A percentile compares a stretch with the other conserved stretches of the same genome.
Conservation (phyloP, 495 filamentous ascomycete species). For the Glarea lozoyensis region DNA sequence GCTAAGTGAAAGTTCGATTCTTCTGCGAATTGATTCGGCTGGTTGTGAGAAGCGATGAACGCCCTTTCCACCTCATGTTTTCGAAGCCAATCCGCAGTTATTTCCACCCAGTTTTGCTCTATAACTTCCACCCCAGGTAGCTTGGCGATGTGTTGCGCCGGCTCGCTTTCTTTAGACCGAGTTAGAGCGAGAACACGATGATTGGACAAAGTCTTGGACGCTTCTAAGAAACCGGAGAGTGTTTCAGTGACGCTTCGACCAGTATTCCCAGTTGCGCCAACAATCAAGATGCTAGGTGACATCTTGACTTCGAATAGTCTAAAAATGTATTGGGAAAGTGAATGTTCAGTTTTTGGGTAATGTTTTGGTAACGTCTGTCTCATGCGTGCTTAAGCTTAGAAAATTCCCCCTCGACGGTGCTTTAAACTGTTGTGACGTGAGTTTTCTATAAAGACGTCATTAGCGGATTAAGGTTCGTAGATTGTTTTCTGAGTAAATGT, state of each 20-base stretch:
- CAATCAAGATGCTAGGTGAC: conserved; percentile 25
- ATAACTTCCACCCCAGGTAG: conserved; percentile 30
- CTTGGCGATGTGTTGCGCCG: conserved; percentile 27
- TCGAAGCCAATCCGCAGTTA: conserved; percentile 34
- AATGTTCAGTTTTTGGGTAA: no score
- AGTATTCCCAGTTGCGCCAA: conserved; percentile 33
- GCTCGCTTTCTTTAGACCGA: conserved; percentile 23
- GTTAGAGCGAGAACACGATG: conserved; percentile 34
- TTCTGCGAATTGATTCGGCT: conserved; percentile 32
- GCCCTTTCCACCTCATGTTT: conserved; percentile 29
- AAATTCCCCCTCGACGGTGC: no score
- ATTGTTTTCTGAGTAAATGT: no score
- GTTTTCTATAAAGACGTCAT: no score
- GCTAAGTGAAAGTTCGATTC: conserved; percentile 30
- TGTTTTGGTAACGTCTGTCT: no score
- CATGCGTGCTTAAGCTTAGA: no score
- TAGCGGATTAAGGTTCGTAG: no score
- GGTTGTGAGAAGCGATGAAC: conserved; percentile 34
- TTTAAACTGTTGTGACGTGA: no score
- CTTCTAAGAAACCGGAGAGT: conserved; percentile 22
- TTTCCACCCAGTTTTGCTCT: conserved; percentile 35
- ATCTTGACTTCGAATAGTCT: no score
- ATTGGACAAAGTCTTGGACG: conserved; percentile 12
- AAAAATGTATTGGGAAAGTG: no score
- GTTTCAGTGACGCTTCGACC: conserved; percentile 26